phyloP scores from a whole-genome alignment of 192 early-diverging fungal species.

The Backusella westeae region DNA sequence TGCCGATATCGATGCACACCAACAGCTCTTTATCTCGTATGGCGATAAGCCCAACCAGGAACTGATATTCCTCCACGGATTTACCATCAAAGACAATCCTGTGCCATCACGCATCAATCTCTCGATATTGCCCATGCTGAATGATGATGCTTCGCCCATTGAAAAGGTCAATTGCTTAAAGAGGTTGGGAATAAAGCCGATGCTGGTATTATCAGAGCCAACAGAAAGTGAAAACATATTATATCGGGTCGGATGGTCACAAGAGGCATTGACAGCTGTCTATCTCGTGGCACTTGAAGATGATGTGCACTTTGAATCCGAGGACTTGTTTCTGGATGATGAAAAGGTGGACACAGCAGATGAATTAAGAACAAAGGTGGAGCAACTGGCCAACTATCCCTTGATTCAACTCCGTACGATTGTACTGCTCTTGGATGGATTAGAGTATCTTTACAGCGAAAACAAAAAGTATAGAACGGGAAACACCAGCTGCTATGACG shows the following conservation, averaged over 20 bases:
- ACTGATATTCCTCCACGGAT: conserved; percentile 70
- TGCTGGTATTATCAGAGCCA: conserved; percentile 2
- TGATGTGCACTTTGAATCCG: conserved; percentile 26
- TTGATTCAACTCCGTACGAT: conserved; percentile 24
- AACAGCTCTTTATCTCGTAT: conserved; percentile 64
- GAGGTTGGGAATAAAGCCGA: conserved; percentile 21
- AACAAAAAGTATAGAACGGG: not conserved
- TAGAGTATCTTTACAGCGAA: not conserved
- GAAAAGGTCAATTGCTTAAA: conserved; percentile 37
- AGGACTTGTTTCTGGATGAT: not conserved
- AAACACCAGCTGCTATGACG: not conserved
- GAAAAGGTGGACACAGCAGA: not conserved
- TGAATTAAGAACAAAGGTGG: not conserved
- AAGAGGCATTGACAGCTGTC: conserved; percentile 26
- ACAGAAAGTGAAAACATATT: not conserved
- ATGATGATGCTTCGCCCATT: conserved; percentile 29
- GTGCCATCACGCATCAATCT: conserved; percentile 19
- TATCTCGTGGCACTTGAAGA: conserved; percentile 34
- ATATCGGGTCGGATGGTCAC: conserved; percentile 14
- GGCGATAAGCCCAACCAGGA: conserved; percentile 71
- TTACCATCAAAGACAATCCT: conserved; percentile 54
- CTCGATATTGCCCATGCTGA: conserved; percentile 27
- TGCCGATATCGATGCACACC: conserved; percentile 4
- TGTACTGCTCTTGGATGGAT: conserved; percentile 23
- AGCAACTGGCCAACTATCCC: not conserved